Base-by-base conservation (phyloP, 2,329 filamentous ascomycete species). In the Lecanicillium sp. region DNA sequence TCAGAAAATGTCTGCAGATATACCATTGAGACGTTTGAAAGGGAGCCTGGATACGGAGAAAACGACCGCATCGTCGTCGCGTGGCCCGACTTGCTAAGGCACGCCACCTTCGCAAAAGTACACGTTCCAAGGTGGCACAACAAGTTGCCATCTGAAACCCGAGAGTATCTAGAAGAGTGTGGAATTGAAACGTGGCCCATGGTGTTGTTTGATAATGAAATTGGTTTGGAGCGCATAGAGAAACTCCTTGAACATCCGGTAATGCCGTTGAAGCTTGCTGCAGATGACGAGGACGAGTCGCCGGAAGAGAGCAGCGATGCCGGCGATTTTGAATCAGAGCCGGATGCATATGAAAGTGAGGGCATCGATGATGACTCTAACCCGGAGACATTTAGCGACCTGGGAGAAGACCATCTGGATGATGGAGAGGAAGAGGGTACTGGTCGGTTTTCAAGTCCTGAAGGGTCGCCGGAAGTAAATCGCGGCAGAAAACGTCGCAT, bases 321-420 rank as follows among this genome's bases (percentile, higher is more conserved):
- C n/a, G 45, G 46, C 0, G 48, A 52, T 1, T 40, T 39, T 1
- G 46, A 48, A 0, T 30, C 39, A 2, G 46, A 51, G 14, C 33
- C 45, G 3, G 48, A 61, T 20, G 51, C 57, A 32, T 64, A 65
- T 13, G 63, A 65, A 29, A 62, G 60, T 31, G 60, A 62, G 0
- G 59, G 59, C 0, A 63, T 65, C 6, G 60, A 64, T 28, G 60
- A 64, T 33, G 49, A 39, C 1, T 51, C 51, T 8, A 51, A 61
- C 11, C 41, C 50, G 2, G 52, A 59, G 13, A 40, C 45, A 3
- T 41, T 41, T 27, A 42, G 44, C 1, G 43, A 50, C 1, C 45
- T 47, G 12, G 45, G 41, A 3, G 54, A 54, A 2, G 53, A 55
- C 4, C 55, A 52, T 4, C 49, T 48, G 1, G 46, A 56, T 5